These are phyloP conservation scores for Saccharum spontaneum DNA, from an alignment of 176 grass and related monocot genomes.

Conservation along the genomic window DNA sequence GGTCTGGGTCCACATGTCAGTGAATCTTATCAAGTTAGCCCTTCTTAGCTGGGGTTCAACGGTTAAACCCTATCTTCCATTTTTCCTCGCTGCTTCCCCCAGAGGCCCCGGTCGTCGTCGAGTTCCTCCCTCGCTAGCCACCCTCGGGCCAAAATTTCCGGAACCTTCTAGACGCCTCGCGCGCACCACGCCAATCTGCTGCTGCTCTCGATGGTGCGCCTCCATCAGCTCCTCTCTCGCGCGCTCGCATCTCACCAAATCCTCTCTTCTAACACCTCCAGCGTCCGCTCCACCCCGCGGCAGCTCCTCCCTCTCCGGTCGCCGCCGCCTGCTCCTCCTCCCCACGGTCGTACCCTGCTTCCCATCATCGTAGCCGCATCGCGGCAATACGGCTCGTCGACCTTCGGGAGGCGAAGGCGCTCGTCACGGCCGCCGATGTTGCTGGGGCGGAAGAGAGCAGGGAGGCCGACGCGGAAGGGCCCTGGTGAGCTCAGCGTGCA, in stretches of 20 bases:
- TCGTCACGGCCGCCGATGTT: constrained; percentile 22
- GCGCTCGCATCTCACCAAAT: constrained; percentile 30
- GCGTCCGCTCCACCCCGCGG: background rate
- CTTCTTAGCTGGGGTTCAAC: background rate
- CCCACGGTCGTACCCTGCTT: background rate
- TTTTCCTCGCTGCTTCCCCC: background rate
- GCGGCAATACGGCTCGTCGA: constrained; percentile 13
- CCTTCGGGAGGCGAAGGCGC: constrained; percentile 28
- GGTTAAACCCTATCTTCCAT: constrained; percentile 31
- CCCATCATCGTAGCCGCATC: constrained; percentile 15
- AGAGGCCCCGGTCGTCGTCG: background rate
- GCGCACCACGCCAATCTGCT: background rate
- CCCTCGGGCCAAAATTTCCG: background rate
- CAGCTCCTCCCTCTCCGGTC: background rate
- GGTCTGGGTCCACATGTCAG: background rate
- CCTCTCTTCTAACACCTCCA: background rate
- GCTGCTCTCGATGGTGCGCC: constrained; percentile 44
- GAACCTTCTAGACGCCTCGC: constrained; percentile 33
- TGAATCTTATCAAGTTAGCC: background rate
- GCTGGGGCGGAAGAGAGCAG: constrained; percentile 30
- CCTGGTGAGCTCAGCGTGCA: constrained; percentile 62
- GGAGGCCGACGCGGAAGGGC: constrained; percentile 38
- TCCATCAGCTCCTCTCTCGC: constrained; percentile 45
- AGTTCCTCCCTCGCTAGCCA: background rate
- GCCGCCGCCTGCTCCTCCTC: background rate